Conservation (phyloP, 2,329 filamentous ascomycete species). For the Aphanocladium album region DNA sequence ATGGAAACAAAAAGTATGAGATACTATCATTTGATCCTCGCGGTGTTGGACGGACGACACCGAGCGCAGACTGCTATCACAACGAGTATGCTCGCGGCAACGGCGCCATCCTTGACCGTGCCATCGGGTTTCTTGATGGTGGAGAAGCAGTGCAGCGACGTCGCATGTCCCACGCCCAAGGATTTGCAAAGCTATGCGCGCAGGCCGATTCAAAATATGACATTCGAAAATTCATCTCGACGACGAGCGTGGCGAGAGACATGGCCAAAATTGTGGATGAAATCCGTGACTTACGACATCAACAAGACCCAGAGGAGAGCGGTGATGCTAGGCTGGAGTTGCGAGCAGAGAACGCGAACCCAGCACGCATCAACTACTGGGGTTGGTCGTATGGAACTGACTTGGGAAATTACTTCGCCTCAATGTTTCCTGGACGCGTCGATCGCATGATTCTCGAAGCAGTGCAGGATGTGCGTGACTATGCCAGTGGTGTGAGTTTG, state of each 20-base stretch:
- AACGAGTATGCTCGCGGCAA: slow-evolving; percentile 21
- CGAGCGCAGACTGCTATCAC: slow-evolving; percentile 10
- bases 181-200: slow-evolving; percentile 15
- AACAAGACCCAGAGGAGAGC: neutral
- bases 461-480: slow-evolving; percentile 16
- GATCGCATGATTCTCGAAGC: slow-evolving; percentile 18
- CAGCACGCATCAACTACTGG: slow-evolving; percentile 37
- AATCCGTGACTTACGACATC: neutral
- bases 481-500: neutral
- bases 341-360: neutral
- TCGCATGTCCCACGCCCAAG: neutral
- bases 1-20: slow-evolving; percentile 29
- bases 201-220: slow-evolving; percentile 22
- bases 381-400: slow-evolving; percentile 36
- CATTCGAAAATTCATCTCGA: slow-evolving; percentile 11
- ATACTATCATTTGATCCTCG: slow-evolving; percentile 38
- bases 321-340: neutral
- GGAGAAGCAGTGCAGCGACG: slow-evolving; percentile 21
- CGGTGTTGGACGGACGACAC: slow-evolving; percentile 22
- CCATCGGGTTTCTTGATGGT: slow-evolving; percentile 24
- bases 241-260: neutral
- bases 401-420: slow-evolving; percentile 17
- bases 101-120: slow-evolving; percentile 26
- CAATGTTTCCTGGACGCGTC: slow-evolving; percentile 20
- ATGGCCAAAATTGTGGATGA: neutral